phyloP scores from a whole-genome alignment of 2,329 filamentous ascomycete genomes.

The Pleomassaria siparia region DNA sequence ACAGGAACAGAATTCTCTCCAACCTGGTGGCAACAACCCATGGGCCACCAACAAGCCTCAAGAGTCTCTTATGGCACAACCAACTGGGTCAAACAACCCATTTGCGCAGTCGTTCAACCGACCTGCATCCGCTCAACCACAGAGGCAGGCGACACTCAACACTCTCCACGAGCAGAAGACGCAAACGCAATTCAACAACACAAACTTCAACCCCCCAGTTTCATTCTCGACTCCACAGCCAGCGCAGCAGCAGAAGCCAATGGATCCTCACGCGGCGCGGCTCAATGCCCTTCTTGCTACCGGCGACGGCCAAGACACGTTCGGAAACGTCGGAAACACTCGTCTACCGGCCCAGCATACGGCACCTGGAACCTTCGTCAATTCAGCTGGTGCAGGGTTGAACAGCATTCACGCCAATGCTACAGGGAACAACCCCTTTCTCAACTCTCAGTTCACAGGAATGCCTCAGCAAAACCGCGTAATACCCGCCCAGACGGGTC shows the following conservation, averaged over 20 bases:
- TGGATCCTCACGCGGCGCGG: slow-evolving; percentile 65
- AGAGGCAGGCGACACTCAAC: slow-evolving; percentile 68
- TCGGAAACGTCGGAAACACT: slow-evolving; percentile 93
- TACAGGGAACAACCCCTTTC: slow-evolving; percentile 87
- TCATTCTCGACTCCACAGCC: slow-evolving; percentile 46
- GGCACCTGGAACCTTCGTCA: slow-evolving; percentile 92
- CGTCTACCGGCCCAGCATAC: slow-evolving; percentile 97
- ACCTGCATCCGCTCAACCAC: slow-evolving; percentile 59
- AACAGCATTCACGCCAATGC: slow-evolving; percentile 66
- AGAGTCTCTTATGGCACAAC: slow-evolving; percentile 74
- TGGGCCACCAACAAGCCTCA: slow-evolving; percentile 68
- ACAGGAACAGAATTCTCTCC: slow-evolving; percentile 63
- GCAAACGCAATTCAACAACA: slow-evolving; percentile 61
- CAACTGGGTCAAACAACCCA: slow-evolving; percentile 96
- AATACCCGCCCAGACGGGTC: slow-evolving; percentile 55
- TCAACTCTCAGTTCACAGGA: slow-evolving; percentile 80
- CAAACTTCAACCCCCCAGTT: slow-evolving; percentile 52
- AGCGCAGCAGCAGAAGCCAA: slow-evolving; percentile 39
- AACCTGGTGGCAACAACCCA: slow-evolving; percentile 89
- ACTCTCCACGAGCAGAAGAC: slow-evolving; percentile 83
- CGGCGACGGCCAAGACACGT: slow-evolving; percentile 94
- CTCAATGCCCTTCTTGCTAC: slow-evolving; percentile 84
- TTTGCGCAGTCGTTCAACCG: slow-evolving; percentile 75
- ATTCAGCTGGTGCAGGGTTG: slow-evolving; percentile 84
- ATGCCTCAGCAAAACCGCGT: slow-evolving; percentile 51